Evolutionary conservation across 345 rosid genomes (phyloP).

Genomic region (Populus pruinosa): DNA sequence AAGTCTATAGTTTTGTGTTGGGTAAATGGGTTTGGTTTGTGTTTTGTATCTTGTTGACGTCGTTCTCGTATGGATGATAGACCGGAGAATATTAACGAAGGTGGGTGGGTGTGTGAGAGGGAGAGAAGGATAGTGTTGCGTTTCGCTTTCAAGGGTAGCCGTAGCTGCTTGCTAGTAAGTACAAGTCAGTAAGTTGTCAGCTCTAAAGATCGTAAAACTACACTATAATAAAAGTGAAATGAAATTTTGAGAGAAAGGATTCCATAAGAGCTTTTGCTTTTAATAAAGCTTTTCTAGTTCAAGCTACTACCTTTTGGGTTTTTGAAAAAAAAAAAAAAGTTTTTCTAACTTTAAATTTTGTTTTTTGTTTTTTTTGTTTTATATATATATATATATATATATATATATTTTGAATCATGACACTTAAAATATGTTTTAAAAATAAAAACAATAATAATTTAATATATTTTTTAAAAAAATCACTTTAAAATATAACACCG

Average conservation of each 20-base stretch:
- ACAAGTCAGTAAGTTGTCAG: constrained; percentile 1
- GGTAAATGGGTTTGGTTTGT: constrained; percentile 12
- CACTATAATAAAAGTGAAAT: background rate
- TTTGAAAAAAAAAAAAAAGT: too few relatives aligned
- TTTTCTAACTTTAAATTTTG: too few relatives aligned
- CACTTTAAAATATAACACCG: too few relatives aligned
- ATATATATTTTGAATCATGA: too few relatives aligned
- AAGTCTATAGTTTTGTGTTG: background rate
- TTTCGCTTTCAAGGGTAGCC: constrained; percentile 17
- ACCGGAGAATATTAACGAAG: constrained; percentile 10
- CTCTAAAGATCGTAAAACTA: constrained; percentile 30
- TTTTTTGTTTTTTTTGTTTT: too few relatives aligned
- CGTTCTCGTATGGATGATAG: constrained; percentile 27
- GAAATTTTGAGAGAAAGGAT: constrained; percentile 36
- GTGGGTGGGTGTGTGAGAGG: constrained; percentile 1
- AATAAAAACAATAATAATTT: too few relatives aligned
- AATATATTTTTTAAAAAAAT: too few relatives aligned
- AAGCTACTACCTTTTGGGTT: background rate
- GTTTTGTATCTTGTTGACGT: constrained; percentile 16
- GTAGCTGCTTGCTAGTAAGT: background rate
- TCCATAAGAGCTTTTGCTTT: constrained; percentile 37
- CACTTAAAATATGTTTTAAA: too few relatives aligned
- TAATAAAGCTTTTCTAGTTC: constrained; percentile 20
- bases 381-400: too few relatives aligned
- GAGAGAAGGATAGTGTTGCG: background rate